phyloP scores from a whole-genome alignment of 1,139 yeast species.

The Candida sp. region DNA sequence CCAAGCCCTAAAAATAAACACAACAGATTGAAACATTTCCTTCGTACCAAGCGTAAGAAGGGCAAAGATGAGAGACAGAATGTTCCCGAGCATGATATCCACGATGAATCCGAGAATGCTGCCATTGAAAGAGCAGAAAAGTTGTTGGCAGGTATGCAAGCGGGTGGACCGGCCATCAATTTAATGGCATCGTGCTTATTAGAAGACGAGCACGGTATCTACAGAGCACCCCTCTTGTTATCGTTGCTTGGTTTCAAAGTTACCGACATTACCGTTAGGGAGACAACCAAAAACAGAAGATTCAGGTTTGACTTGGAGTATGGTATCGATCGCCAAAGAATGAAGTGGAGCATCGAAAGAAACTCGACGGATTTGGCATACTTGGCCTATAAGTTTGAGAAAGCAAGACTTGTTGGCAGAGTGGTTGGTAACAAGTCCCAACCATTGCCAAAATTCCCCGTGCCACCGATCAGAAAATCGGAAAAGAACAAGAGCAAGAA shows the following conservation, averaged over 20 bases:
- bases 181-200: conserved; percentile 77
- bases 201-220: conserved; percentile 77
- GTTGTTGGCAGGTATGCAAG: conserved; percentile 62
- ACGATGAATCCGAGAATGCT: conserved; percentile 27
- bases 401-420: conserved; percentile 27
- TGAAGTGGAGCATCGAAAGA: conserved; percentile 82
- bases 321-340: conserved; percentile 81
- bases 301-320: conserved; percentile 80
- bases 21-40: conserved; percentile 26
- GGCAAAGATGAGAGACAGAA: conserved; percentile 27
- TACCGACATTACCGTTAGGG: conserved; percentile 50
- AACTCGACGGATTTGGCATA: conserved; percentile 72
- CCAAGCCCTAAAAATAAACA: conserved; percentile 16
- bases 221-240: conserved; percentile 81
- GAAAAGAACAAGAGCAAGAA: conserved; percentile 10
- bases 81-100: conserved; percentile 20
- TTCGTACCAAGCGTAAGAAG: conserved; percentile 30
- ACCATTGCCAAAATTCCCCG: conserved; percentile 34
- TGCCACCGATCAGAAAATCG: conserved; percentile 28
- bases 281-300: conserved; percentile 51
- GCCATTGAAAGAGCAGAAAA: conserved; percentile 62
- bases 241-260: conserved; percentile 73
- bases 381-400: conserved; percentile 70
- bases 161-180: conserved; percentile 84
- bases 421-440: conserved; percentile 30